Evolutionary conservation across 768 basidiomycete species (phyloP), one percentile per base, ranked within the genome.

Genomic region (Rhizopogon rudus): DNA sequence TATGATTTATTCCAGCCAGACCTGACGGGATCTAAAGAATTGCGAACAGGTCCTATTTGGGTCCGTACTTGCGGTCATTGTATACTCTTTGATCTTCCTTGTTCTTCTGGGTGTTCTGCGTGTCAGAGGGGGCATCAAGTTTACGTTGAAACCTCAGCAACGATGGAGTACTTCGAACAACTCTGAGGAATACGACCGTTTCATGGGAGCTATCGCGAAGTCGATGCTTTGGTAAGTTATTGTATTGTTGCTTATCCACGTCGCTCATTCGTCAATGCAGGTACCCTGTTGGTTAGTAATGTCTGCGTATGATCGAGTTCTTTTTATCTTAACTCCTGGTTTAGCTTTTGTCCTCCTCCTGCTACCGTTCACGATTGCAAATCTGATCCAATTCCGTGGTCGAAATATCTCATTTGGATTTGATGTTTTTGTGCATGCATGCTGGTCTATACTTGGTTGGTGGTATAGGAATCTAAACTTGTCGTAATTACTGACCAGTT

Each of bases 201-300:
- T 88, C 63, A 74, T 89, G 28, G 73, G 74, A 31, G 75, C 77
- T n/a, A 76, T 91, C 51, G 79, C 84, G 28, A 74, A 79, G 57
- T 83, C 79, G 54, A 86, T 89, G 84, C 72, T 88, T 44, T 90
- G 86, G 88, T 88, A 60, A 53, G 80, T 67, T 31, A 35, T 62
- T 39, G 25, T 5, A 41, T 33, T 49, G 35, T n/a, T 41, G 28
- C 14, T 37, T 57, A 25, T 45, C 31, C 31, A 45, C 54, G 55
- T 56, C 3, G n/a, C 54, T 55, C 14, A 65, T 22, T 12, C 3
- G 31, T 40, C 33, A 25, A 52, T 40, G 12, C 60, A 86, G 83
- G 82, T 84, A 80, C 63, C 84, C 83, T 20, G 63, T 83, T 51
- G 80, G 84, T 85, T 56, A 67, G 78, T 62, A 28, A 3, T 22